phyloP scores from a whole-genome alignment of 176 grass and related monocot species.

The Pontederia crassipes region DNA sequence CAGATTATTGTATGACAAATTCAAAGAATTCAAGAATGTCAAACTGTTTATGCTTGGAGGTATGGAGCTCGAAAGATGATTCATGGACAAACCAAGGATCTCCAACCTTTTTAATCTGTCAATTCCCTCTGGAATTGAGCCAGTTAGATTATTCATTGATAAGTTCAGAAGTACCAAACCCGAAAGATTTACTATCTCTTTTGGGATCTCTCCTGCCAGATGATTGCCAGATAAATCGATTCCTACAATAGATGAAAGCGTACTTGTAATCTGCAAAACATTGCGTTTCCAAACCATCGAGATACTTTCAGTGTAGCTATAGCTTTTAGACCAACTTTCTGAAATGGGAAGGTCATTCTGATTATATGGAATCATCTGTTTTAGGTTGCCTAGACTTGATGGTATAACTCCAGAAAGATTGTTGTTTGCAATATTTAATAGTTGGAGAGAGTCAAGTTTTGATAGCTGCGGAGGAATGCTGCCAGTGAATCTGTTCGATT shows the following conservation, averaged over 20 bases:
- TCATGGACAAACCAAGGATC: neutral
- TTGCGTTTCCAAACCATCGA: neutral
- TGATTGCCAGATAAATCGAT: neutral
- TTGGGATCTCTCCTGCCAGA: neutral
- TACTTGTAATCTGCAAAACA: neutral
- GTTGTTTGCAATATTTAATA: slow-evolving; percentile 4
- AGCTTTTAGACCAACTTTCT: neutral
- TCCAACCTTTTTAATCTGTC: neutral
- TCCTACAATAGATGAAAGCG: neutral
- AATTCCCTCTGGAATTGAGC: neutral
- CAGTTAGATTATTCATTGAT: slow-evolving; percentile 1
- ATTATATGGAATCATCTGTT: no score
- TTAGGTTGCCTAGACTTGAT: neutral
- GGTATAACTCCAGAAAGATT: slow-evolving; percentile 11
- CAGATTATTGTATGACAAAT: neutral
- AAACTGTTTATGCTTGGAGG: neutral
- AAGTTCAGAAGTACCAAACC: neutral
- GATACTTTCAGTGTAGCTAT: neutral
- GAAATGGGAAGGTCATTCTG: no score
- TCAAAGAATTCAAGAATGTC: neutral
- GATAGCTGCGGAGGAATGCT: slow-evolving; percentile 14
- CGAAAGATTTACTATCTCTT: neutral
- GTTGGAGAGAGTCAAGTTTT: neutral
- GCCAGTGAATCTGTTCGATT: slow-evolving; percentile 23
- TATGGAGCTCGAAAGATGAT: neutral